Evolutionary conservation across 1,139 yeast genomes (phyloP).

Genomic region (Suhomyces maxii): DNA sequence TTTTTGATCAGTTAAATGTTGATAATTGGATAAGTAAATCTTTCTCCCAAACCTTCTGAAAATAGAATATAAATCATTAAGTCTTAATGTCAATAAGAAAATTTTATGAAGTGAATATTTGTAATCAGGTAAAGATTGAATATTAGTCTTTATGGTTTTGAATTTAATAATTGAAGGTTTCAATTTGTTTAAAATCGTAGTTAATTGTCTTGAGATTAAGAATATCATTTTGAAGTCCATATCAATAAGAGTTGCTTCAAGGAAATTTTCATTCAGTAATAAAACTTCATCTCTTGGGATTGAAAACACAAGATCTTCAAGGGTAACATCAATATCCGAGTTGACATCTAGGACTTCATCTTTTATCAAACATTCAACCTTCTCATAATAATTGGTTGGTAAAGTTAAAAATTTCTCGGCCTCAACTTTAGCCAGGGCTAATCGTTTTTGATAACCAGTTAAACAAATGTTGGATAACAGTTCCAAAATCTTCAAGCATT

Average conservation of each 20-base stretch:
- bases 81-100: constrained; percentile 43
- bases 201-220: constrained; percentile 21
- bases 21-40: constrained; percentile 40
- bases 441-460: constrained; percentile 48
- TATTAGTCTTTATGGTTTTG: constrained; percentile 17
- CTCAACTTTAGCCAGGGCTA: constrained; percentile 44
- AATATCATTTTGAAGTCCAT: constrained; percentile 42
- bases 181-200: constrained; percentile 26
- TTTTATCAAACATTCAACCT: constrained; percentile 8
- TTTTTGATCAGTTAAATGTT: constrained; percentile 43
- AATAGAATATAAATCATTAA: constrained; percentile 48
- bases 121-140: constrained; percentile 23
- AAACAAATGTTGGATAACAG: constrained; percentile 39
- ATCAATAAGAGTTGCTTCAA: constrained; percentile 40
- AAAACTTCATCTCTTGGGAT: constrained; percentile 14
- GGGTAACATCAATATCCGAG: constrained; percentile 16
- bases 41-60: constrained; percentile 47
- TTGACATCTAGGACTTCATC: constrained; percentile 9
- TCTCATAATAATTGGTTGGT: constrained; percentile 12
- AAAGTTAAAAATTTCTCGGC: constrained; percentile 14
- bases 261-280: constrained; percentile 12
- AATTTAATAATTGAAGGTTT: constrained; percentile 26
- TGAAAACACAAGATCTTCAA: constrained; percentile 11
- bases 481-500: constrained; percentile 39
- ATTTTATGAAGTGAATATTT: constrained; percentile 49